Evolutionary conservation across 2,329 filamentous ascomycete genomes (phyloP).

Genomic region (Zalaria sp.): DNA sequence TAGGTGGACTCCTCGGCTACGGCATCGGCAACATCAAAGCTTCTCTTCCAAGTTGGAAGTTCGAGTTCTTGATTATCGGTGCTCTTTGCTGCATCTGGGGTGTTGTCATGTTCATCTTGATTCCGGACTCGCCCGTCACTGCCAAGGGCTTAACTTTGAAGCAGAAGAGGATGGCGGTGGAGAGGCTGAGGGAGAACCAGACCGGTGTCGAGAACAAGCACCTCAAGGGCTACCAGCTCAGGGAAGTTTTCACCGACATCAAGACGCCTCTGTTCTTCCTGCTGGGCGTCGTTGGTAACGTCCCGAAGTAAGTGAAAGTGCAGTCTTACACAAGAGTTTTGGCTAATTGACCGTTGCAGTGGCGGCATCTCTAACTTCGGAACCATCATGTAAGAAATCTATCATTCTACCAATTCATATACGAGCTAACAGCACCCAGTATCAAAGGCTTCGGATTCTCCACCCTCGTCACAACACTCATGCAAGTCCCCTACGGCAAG

Average conservation of each 20-base stretch:
- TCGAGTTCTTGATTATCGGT: constrained; percentile 47
- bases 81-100: constrained; percentile 43
- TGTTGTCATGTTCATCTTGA: constrained; percentile 40
- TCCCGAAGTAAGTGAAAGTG: constrained; percentile 22
- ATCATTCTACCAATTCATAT: too few species aligned
- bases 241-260: constrained; percentile 40
- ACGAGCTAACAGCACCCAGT: constrained; percentile 15
- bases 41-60: constrained; percentile 46
- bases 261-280: constrained; percentile 43
- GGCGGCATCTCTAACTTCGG: constrained; percentile 44
- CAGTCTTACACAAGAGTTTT: background rate
- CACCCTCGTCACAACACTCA: constrained; percentile 35
- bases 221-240: constrained; percentile 39
- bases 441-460: constrained; percentile 42
- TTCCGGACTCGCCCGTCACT: constrained; percentile 43
- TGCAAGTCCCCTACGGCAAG: constrained; percentile 32
- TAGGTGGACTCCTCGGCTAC: constrained; percentile 36
- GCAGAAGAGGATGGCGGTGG: constrained; percentile 38
- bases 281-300: constrained; percentile 33
- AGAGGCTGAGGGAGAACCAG: constrained; percentile 39
- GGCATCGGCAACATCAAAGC: constrained; percentile 45
- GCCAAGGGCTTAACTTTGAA: constrained; percentile 35
- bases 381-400: constrained; percentile 14
- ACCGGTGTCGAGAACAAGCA: constrained; percentile 43
- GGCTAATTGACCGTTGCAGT: background rate